Conservation (phyloP, 2,329 filamentous ascomycete species). For the Aspergillus thermomutatus region DNA sequence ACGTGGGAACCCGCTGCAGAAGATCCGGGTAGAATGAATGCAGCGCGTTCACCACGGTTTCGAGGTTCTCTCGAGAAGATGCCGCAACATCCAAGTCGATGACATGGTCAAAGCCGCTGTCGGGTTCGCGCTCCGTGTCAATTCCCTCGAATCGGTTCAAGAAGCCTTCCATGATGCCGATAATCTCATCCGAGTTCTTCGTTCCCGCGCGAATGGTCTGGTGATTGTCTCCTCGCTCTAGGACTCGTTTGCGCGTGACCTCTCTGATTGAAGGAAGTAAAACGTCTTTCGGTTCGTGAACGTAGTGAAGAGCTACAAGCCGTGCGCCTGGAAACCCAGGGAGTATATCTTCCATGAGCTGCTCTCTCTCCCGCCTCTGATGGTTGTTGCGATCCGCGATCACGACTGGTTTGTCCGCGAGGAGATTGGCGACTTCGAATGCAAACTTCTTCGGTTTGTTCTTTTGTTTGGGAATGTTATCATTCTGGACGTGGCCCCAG, state of each 20-base stretch:
- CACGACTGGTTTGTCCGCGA: constrained; percentile 67
- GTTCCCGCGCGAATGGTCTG: constrained; percentile 91
- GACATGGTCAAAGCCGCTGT: constrained; percentile 75
- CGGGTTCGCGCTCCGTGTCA: constrained; percentile 64
- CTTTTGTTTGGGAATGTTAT: constrained; percentile 80
- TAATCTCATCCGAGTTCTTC: constrained; percentile 68
- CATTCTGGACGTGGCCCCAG: constrained; percentile 94
- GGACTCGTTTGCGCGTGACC: constrained; percentile 73
- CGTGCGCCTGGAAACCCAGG: constrained; percentile 60
- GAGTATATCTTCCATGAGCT: constrained; percentile 76
- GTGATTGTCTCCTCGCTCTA: constrained; percentile 89
- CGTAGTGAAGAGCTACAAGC: constrained; percentile 84
- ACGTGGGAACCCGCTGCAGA: constrained; percentile 61
- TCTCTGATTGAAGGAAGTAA: constrained; percentile 69
- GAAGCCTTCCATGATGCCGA: constrained; percentile 94
- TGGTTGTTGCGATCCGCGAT: constrained; percentile 95
- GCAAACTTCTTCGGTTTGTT: constrained; percentile 76
- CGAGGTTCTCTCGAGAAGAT: constrained; percentile 81
- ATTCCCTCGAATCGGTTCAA: constrained; percentile 79
- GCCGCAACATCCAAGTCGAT: constrained; percentile 78
- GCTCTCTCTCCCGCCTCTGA: constrained; percentile 78
- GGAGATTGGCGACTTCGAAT: constrained; percentile 61
- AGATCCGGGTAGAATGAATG: constrained; percentile 76
- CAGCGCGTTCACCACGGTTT: constrained; percentile 69
- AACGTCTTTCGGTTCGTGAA: constrained; percentile 62